Percentiles rank a stretch among this genome's conserved stretches.
These are phyloP conservation scores for Scleromitrula shiraiana DNA, from an alignment of 2,329 filamentous ascomycete species.

Conservation along the genomic window DNA sequence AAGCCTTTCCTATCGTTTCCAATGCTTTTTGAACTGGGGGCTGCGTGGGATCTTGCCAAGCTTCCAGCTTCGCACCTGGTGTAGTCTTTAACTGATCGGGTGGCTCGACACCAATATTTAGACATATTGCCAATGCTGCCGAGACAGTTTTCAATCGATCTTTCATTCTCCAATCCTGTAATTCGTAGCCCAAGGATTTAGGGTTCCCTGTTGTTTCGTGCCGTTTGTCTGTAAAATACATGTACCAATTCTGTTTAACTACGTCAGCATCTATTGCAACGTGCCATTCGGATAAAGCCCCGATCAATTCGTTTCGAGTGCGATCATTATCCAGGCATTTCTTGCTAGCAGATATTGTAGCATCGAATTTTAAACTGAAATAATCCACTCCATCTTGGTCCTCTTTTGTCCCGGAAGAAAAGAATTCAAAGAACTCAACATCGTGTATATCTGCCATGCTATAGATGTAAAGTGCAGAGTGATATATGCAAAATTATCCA, in stretches of 20 bases:
- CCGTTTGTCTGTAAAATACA: constrained; percentile 98
- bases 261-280: constrained; percentile 15
- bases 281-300: not conserved
- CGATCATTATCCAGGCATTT: not conserved
- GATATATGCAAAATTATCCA: constrained; percentile 3
- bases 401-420: not conserved
- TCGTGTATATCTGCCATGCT: constrained; percentile 3
- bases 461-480: not conserved
- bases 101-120: constrained; percentile 96
- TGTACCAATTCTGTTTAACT: constrained; percentile 82
- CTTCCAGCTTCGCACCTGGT: constrained; percentile 87
- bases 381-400: not conserved
- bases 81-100: constrained; percentile 95
- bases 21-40: constrained; percentile 76
- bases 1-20: constrained; percentile 88
- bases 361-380: not conserved
- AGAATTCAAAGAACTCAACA: constrained; percentile 1
- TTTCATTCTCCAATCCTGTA: constrained; percentile 96
- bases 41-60: constrained; percentile 88
- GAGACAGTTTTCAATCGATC: constrained; percentile 95
- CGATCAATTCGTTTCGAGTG: not conserved
- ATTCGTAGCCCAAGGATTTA: constrained; percentile 54
- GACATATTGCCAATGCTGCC: constrained; percentile 83
- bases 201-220: constrained; percentile 91
- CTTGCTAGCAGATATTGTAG: not conserved